Evolutionary conservation across 352 stramenopile genomes (phyloP), one percentile per base, ranked within the genome.

Genomic region (Thalassiosira mediterranea): DNA sequence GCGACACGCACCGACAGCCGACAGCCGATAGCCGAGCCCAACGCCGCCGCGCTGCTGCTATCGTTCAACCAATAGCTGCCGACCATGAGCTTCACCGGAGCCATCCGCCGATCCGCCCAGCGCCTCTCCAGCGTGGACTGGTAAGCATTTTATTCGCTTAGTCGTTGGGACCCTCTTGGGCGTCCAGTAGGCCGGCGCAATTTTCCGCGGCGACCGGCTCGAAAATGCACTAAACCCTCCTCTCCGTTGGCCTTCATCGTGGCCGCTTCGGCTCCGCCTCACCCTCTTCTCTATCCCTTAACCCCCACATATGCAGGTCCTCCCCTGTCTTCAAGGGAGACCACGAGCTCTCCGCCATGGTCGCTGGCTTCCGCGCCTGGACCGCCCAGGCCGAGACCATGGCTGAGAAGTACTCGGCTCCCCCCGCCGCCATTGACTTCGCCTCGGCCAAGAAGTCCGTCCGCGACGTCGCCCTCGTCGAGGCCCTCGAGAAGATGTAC

Each of bases 351-450:
- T 75, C 83, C 11, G 72, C 86, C 26, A 86, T 86, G 52, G 86
- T 90, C 37, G 76, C 79, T 42, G 62, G 76, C 29, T 91, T 92
- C 74, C 85, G 85, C 31, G 74, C 81, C 1, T 93, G 86, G 86
- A 85, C 86, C n/a, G 81, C 86, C 31, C 79, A 83, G 53, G 79
- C 81, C 23, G 88, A 93, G 31, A 49, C 75, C 48, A 84, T 88
- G 72, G 86, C 84, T n/a, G 81, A 91, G 26, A 93, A 91, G 54
- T 93, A 90, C 79, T 61, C 78, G 0, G 70, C 73, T 1, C 29
- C 80, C 21, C 88, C 88, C 25, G 38, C 73, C 3, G 66, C 83
- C 42, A 87, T 93, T 59, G 88, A 92, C 60, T 93, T 93, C 67
- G 63, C 68, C 26, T 29, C 62, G 40, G 78, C 84, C 25, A 93